Conservation (phyloP, 306 rosid species). For the Gastrolobium villosum region DNA sequence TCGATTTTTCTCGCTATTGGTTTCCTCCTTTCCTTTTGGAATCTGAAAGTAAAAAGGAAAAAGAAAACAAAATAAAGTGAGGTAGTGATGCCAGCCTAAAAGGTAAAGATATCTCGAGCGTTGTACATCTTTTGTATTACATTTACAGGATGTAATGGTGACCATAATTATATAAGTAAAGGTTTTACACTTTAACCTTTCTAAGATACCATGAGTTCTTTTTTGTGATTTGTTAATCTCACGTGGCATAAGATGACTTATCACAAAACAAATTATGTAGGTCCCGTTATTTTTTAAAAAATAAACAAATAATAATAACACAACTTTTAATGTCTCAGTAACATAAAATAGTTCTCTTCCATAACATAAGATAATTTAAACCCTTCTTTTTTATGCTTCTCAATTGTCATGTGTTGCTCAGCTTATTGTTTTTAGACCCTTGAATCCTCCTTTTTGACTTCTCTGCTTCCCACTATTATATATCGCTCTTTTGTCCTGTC, state of each 20-base stretch:
- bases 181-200: constrained; percentile 6
- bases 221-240: no score
- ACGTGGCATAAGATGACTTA: no score
- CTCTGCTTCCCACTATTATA: not conserved
- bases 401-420: not conserved
- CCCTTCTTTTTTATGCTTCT: constrained; percentile 21
- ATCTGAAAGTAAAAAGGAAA: constrained; percentile 5
- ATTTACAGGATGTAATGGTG: constrained; percentile 12
- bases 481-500: not conserved
- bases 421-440: constrained; percentile 1
- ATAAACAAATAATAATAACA: no score
- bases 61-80: constrained; percentile 24
- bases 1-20: constrained; percentile 23
- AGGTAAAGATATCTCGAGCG: constrained; percentile 21
- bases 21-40: not conserved
- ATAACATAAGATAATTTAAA: no score
- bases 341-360: no score
- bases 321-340: no score
- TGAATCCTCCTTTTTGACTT: not conserved
- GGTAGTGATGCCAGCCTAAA: constrained; percentile 43
- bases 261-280: no score
- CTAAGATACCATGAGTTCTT: constrained; percentile 21
- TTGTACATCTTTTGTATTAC: constrained; percentile 23
- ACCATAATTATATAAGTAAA: constrained; percentile 12
- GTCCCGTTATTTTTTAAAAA: no score